Base-by-base conservation (phyloP, 331 rosid species). In the Quercus lobata region DNA sequence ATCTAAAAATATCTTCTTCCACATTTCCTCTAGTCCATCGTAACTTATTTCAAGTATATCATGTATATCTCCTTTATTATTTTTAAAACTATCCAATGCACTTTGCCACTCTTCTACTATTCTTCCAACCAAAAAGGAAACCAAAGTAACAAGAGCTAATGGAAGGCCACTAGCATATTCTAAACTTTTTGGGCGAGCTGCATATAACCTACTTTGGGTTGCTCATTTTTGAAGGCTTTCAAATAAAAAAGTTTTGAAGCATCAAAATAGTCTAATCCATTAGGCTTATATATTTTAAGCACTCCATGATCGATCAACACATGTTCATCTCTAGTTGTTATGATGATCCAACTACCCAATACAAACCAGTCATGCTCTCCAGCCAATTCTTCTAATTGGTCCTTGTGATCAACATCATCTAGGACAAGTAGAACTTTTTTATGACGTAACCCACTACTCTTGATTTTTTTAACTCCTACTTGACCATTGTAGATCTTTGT, bases 71-170 rank as follows among this genome's bases (percentile, higher is more conserved):
- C 3, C 1, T 1, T 87, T 85, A 72, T 44, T 12, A 9, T 22
- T 82, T 75, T 60, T 75, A 8, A 82, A 19, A 69, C 57, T 82
- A 3, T 72, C 29, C 63, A 86, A 66, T 58, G 86, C 82, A 75
- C 77, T 53, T 27, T 74, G 27, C 90, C 92, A 88, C 41, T 73
- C 79, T 62, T 74, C 69, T 24, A 29, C 0, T 0, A 18, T 65
- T 76, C 82, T 80, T 62, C 87, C 87, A 72, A 49, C 32, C 34
- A 71, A 79, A 83, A 79, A 79, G 46, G 86, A 82, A 74, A 88
- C 92, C 44, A 86, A 49, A 53, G 82, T 82, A 27, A 44, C 81
- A 37, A 88, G 82, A 52, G 87, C 87, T n/a, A 88, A 82, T 19
- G 81, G 81, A 22, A 82, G 21, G 18, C 82, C 79, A 34, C 34